Evolutionary conservation across 2,329 filamentous ascomycete species (phyloP), one percentile per base, ranked within the genome.

Genomic region (Penicillium crustosum): DNA sequence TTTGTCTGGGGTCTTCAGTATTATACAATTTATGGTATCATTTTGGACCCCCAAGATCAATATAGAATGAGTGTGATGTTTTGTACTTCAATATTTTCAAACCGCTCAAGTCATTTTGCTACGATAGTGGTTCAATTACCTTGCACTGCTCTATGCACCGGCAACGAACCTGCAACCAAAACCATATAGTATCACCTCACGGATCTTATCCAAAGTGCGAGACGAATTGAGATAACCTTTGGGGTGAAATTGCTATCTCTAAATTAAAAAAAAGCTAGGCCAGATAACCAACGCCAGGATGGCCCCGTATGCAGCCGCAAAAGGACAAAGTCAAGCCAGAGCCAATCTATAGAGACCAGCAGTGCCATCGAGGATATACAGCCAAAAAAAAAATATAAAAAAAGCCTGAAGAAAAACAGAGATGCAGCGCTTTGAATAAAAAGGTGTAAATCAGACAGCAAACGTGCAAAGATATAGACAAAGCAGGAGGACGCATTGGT

Each of bases 391-490:
- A 29, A 10, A 23, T 8, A 27, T 2, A 8, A 36, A 12, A 29
- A 12, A 21, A 23, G 15, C 23, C 53, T 25, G 25, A n/a, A 27
- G 31, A 31, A 49, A 23, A 48, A 35, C 4, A 27, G 12, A 19
- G n/a, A 55, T n/a, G 43, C 7, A 27, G 36, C 55, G 45, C 58
- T 43, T 39, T 23, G 12, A 36, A 45, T 21, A 25, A 29, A 49
- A 41, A 41, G 41, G 36, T 31, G 44, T 38, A 36, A 55, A 31
- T 31, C 17, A 29, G 45, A 38, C 41, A 27, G 53, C 29, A 35
- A 39, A 57, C 53, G 27, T 25, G 50, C 21, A 45, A 36, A 54
- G 39, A 56, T 64, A 66, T 63, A 39, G 48, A 63, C 61, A 66
- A 17, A 39, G 58, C 25, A 44, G 25, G 23, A 33, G 29, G 35